These are phyloP conservation scores for Coniochaeta sp. DNA, from an alignment of 2,329 filamentous ascomycete species.

Conservation along the genomic window DNA sequence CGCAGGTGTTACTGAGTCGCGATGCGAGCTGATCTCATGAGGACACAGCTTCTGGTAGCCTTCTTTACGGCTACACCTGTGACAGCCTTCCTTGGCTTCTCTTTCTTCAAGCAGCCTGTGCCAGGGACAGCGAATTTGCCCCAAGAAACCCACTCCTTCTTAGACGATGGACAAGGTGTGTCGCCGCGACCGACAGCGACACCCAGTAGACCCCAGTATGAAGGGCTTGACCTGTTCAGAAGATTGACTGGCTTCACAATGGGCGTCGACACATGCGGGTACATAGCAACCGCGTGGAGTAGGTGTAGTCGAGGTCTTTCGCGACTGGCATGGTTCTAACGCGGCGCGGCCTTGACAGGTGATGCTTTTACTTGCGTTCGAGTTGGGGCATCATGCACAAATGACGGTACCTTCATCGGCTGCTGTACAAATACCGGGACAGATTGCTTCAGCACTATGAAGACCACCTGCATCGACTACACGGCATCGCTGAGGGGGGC, in stretches of 20 bases:
- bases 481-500: not conserved
- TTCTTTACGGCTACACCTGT: not conserved
- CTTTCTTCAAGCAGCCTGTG: not conserved
- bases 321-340: not conserved
- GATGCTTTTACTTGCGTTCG: not conserved
- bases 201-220: not conserved
- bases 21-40: not conserved
- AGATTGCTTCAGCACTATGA: not conserved
- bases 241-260: not conserved
- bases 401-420: not conserved
- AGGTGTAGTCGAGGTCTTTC: not conserved
- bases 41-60: not conserved
- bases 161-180: not conserved
- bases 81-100: not conserved
- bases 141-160: not conserved
- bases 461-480: not conserved
- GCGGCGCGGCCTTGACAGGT: not conserved
- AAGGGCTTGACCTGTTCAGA: not conserved
- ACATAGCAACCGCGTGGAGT: not conserved
- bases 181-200: not conserved
- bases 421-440: not conserved
- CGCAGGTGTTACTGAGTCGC: not conserved
- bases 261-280: not conserved
- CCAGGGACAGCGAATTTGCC: not conserved
- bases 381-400: not conserved